phyloP scores from a whole-genome alignment of 495 filamentous ascomycete genomes.

The Pseudomonodictys pantanalensis region DNA sequence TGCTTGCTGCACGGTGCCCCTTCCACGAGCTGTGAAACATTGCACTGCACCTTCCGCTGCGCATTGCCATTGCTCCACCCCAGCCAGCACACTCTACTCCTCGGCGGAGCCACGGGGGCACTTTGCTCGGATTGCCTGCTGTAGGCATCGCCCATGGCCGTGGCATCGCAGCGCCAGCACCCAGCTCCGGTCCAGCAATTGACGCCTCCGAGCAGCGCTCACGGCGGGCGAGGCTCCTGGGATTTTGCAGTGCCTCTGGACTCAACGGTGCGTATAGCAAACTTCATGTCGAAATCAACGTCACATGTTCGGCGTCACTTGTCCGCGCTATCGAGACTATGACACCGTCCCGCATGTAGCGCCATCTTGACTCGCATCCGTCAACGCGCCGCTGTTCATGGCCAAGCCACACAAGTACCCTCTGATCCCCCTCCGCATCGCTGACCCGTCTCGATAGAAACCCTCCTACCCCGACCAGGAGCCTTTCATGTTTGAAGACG shows the following conservation, averaged over 20 bases:
- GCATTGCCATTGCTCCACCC: background rate
- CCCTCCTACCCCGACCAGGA: constrained; percentile 16
- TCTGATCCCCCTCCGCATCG: constrained; percentile 4
- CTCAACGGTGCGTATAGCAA: constrained; percentile 36
- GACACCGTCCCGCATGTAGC: constrained; percentile 13
- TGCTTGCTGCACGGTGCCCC: background rate
- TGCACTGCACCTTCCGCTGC: background rate
- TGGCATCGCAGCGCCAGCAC: constrained; percentile 27
- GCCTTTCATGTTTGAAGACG: constrained; percentile 34
- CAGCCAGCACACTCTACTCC: background rate
- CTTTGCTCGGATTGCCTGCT: background rate
- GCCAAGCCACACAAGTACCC: background rate
- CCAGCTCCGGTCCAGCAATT: constrained; percentile 34
- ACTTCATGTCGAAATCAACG: background rate
- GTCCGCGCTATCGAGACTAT: constrained; percentile 14
- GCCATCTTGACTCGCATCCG: constrained; percentile 5
- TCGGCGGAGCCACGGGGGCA: background rate
- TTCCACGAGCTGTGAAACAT: constrained; percentile 1
- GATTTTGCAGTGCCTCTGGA: constrained; percentile 46
- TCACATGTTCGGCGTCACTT: constrained; percentile 19
- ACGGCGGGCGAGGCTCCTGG: constrained; percentile 52
- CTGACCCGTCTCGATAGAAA: constrained; percentile 19
- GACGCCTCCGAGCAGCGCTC: constrained; percentile 52
- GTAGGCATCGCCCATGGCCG: constrained; percentile 20
- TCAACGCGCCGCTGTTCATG: background rate